These are phyloP conservation scores for Sisymbrium altissimum DNA, from an alignment of 345 rosid genomes.

Conservation along the genomic window DNA sequence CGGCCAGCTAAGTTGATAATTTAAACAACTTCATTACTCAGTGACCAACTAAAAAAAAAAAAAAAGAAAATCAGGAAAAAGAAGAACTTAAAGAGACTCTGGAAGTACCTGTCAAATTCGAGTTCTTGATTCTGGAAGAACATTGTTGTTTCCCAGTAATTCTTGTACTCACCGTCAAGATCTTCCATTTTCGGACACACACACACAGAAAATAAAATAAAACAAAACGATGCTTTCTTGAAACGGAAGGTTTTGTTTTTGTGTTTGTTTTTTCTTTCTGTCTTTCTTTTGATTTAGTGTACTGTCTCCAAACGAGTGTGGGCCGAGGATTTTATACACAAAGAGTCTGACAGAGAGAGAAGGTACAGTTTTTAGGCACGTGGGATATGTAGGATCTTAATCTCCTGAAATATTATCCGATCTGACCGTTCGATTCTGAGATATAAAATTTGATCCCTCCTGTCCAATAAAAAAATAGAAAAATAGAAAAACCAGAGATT, in stretches of 20 bases:
- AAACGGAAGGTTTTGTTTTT: constrained; percentile 19
- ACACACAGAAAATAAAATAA: not conserved
- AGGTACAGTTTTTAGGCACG: constrained; percentile 13
- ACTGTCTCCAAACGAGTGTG: constrained; percentile 17
- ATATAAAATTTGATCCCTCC: not conserved
- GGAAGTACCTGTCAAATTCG: constrained; percentile 38
- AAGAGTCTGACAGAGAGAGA: constrained; percentile 18
- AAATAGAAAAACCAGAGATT: not conserved
- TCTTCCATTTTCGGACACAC: constrained; percentile 30
- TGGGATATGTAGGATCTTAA: constrained; percentile 15
- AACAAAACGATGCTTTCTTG: constrained; percentile 25
- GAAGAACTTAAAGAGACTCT: not conserved
- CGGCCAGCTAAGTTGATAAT: constrained; percentile 42
- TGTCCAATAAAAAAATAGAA: not conserved
- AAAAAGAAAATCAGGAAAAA: not conserved
- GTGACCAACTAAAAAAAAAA: not conserved
- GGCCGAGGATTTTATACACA: constrained; percentile 29
- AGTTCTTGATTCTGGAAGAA: constrained; percentile 61
- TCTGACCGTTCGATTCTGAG: constrained; percentile 28
- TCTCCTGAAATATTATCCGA: constrained; percentile 7
- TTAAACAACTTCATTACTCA: not conserved
- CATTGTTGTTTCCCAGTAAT: constrained; percentile 71
- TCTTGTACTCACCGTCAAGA: constrained; percentile 44
- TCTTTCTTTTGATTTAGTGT: constrained; percentile 17
- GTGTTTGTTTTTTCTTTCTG: not conserved